Conservation (phyloP, 2,329 filamentous ascomycete species). For the Claviceps sp. region DNA sequence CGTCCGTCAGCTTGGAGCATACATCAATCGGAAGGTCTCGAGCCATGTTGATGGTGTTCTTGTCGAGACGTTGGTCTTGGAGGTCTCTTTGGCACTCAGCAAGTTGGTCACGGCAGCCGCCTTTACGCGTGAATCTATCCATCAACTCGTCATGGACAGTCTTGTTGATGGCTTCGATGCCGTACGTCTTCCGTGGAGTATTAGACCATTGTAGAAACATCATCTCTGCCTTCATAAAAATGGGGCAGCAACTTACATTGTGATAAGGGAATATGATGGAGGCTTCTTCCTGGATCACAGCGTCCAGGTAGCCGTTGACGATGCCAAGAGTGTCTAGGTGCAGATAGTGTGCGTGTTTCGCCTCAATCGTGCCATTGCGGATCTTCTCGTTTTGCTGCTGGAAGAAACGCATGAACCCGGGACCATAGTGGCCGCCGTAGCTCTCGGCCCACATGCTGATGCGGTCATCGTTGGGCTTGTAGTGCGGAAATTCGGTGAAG, state of each 20-base stretch:
- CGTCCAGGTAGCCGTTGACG: conserved; percentile 56
- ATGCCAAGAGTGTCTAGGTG: conserved; percentile 51
- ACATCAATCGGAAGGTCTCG: conserved; percentile 17
- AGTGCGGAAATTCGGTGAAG: conserved; percentile 43
- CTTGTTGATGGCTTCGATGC: conserved; percentile 41
- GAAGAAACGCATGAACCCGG: conserved; percentile 43
- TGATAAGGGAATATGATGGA: conserved; percentile 45
- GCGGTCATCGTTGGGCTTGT: conserved; percentile 38
- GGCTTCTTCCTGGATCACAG: conserved; percentile 42
- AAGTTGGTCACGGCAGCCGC: conserved; percentile 42
- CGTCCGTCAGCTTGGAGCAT: conserved; percentile 34
- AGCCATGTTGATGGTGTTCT: conserved; percentile 27
- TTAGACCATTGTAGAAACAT: neutral
- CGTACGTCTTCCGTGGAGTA: conserved; percentile 30
- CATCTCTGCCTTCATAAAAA: neutral
- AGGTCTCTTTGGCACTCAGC: conserved; percentile 34
- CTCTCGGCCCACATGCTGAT: conserved; percentile 56
- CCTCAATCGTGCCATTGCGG: conserved; percentile 14
- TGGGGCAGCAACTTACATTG: conserved; percentile 31
- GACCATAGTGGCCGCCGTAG: conserved; percentile 58
- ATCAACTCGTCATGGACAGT: conserved; percentile 19
- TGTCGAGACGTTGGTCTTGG: conserved; percentile 30
- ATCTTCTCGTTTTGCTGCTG: conserved; percentile 48
- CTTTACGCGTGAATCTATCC: conserved; percentile 17
- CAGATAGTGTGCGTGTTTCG: conserved; percentile 33